Evolutionary conservation across 768 basidiomycete species (phyloP), one percentile per base, ranked within the genome.

Genomic region (Panaeolus cyanescens): DNA sequence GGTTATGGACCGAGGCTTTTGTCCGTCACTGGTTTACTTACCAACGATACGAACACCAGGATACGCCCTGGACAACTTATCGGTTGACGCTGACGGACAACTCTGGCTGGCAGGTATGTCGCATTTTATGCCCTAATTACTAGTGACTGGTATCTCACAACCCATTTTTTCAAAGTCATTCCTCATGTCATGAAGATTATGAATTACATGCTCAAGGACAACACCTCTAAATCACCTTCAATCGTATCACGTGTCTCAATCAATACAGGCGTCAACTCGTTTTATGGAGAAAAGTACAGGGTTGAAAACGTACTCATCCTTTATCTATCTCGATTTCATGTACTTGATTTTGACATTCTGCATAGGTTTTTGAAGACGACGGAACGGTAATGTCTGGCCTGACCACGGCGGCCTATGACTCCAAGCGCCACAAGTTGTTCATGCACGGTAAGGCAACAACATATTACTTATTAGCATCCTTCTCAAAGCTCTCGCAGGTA

Each of bases 341-440:
- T 66, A 36, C 56, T 45, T 64, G 53, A 58, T 42, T n/a, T 17
- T 25, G n/a, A n/a, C n/a, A n/a, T n/a, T n/a, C n/a, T 61, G 32
- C 42, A 4, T 63, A 90, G 87, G 77, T 84, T 9, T 90, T 92
- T 60, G 86, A 90, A 70, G 88, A 92, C 70, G 77, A 86, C 60
- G 90, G 91, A 8, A 73, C 68, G 3, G 55, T 88, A 25, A 82
- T 83, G 10, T 83, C 83, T 15, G 85, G 81, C 6, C 74, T 79
- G 33, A 92, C 90, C 1, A 75, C 81, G 1, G 87, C 74, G 2
- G 85, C 77, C 15, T 82, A 87, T 65, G 87, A 89, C 66, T 71
- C 81, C 2, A 65, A 80, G 64, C 76, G 84, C 54, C 71, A 74
- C 19, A 76, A 67, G 33, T 67, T 91, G 19, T 91, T 83, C 71